These are phyloP conservation scores for Macrolepiota fuliginosa DNA, from an alignment of 768 basidiomycete species.

Conservation along the genomic window DNA sequence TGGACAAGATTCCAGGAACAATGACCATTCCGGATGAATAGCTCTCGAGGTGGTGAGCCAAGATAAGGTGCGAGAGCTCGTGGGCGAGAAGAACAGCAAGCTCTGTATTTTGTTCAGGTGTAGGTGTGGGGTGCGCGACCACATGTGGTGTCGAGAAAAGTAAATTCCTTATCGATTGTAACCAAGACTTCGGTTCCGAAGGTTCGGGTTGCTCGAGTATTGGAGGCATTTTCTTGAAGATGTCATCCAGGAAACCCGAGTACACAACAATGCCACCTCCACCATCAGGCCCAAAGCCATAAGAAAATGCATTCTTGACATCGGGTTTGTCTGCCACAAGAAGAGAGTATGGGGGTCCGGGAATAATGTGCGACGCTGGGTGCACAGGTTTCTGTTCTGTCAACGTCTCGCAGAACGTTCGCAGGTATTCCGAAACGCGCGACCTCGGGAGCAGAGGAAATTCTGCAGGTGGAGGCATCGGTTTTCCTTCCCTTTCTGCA, in stretches of 20 bases:
- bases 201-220: slow-evolving; percentile 17
- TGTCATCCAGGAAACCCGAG: slow-evolving; percentile 89
- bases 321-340: slow-evolving; percentile 87
- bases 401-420: slow-evolving; percentile 48
- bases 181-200: slow-evolving; percentile 37
- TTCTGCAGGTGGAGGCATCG: slow-evolving; percentile 78
- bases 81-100: slow-evolving; percentile 91
- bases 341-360: slow-evolving; percentile 88
- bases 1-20: slow-evolving; percentile 75
- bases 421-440: slow-evolving; percentile 70
- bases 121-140: slow-evolving; percentile 52
- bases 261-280: slow-evolving; percentile 94
- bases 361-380: slow-evolving; percentile 51
- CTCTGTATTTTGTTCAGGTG: slow-evolving; percentile 79
- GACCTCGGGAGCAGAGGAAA: slow-evolving; percentile 85
- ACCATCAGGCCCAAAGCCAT: slow-evolving; percentile 90
- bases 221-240: slow-evolving; percentile 52
- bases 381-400: slow-evolving; percentile 37
- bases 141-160: slow-evolving; percentile 29
- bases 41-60: slow-evolving; percentile 90
- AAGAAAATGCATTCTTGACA: slow-evolving; percentile 88
- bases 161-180: slow-evolving; percentile 45
- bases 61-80: slow-evolving; percentile 87
- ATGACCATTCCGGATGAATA: slow-evolving; percentile 84
- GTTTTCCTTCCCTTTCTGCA: slow-evolving; percentile 44